Base-by-base conservation (phyloP, 2,329 filamentous ascomycete genomes). In the Exophiala sp. region DNA sequence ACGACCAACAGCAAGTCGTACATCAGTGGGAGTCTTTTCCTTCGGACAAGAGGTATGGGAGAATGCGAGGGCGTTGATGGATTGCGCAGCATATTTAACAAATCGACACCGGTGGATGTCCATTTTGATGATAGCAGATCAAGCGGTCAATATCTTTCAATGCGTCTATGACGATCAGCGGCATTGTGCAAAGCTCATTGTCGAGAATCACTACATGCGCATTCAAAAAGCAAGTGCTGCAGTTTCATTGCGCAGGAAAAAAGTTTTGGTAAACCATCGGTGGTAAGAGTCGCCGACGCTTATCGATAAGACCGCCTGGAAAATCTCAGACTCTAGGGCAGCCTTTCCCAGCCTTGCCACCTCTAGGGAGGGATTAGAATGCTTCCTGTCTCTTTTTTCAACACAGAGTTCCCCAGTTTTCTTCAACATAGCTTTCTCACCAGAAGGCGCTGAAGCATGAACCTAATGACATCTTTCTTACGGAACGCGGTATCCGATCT, bases 101-200 rank as follows among this genome's bases (percentile, higher is more conserved):
- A 99, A 99, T 68, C 94, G 89, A 69, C 91, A 95, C 66, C 94
- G 89, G 77, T 99, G 94, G 69, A 99, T 87, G 74, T 97, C 92
- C 92, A 97, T 96, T 3, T 42, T 51, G 20, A 54, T 9, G 5
- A 16, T 35, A 24, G 40, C 6, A 18, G 46, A 18, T 38, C 18
- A 33, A 50, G n/a, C 6, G 21, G 16, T 20, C 20, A 11, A 20
- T 14, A 14, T 33, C 14, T 4, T n/a, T 41, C 44, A 36, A 36
- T 47, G 18, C 6, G 20, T 14, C 34, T 35, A 36, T 24, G 21
- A 8, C 24, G 20, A 43, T 7, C 29, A 9, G 14, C 41, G 14
- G 8, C n/a, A 9, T 24, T 14, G 7, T 29, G 21, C n/a, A 29
- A 43, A 8, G 21, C 14, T 24, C 20, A 29, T 43, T 18, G 41